Percentiles rank a stretch among this genome's conserved stretches.
These are phyloP conservation scores for Colletotrichum sp. DNA, from an alignment of 2,329 filamentous ascomycete species.

Conservation along the genomic window DNA sequence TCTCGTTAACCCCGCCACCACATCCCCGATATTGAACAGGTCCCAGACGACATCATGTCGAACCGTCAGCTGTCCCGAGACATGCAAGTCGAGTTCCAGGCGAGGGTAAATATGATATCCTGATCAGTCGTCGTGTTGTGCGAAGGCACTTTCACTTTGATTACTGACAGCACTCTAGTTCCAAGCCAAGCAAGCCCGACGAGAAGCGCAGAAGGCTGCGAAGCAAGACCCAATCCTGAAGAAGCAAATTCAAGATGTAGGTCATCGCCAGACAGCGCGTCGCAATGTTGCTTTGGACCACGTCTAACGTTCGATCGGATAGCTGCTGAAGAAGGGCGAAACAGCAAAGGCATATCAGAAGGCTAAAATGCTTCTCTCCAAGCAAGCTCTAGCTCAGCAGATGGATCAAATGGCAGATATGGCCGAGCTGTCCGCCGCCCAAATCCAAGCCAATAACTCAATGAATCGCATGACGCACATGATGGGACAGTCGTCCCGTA, in stretches of 20 bases:
- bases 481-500: slow-evolving; percentile 64
- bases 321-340: slow-evolving; percentile 65
- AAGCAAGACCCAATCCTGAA: slow-evolving; percentile 65
- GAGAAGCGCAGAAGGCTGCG: slow-evolving; percentile 63
- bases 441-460: slow-evolving; percentile 68
- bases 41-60: slow-evolving; percentile 47
- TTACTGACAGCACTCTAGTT: slow-evolving; percentile 42
- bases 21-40: neutral
- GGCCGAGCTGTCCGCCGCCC: slow-evolving; percentile 62
- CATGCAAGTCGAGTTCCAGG: slow-evolving; percentile 68
- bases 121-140: neutral
- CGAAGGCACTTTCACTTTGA: neutral
- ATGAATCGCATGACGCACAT: slow-evolving; percentile 70
- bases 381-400: slow-evolving; percentile 65
- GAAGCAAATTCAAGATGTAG: slow-evolving; percentile 64
- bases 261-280: neutral
- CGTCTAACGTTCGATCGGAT: neutral
- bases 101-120: slow-evolving; percentile 47
- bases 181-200: slow-evolving; percentile 65
- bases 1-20: neutral
- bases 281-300: neutral
- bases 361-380: slow-evolving; percentile 65
- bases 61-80: slow-evolving; percentile 64
- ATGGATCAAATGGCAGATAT: slow-evolving; percentile 70
- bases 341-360: slow-evolving; percentile 68